Percentiles rank a stretch among this genome's conserved stretches.
Evolutionary conservation across 305 asterid species (phyloP).

Genomic region (Solanum hybrid): DNA sequence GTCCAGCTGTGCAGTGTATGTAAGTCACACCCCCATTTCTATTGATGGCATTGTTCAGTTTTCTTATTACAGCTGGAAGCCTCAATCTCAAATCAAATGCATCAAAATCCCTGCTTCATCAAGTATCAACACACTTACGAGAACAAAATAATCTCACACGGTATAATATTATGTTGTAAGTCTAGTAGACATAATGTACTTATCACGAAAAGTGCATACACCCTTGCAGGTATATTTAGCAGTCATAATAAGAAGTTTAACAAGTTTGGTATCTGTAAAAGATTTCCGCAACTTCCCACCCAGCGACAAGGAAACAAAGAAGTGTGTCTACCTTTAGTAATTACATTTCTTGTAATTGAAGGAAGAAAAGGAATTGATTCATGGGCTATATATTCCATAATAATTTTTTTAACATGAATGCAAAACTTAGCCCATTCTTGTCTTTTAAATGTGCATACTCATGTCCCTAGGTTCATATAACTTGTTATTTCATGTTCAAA

Average conservation of each 20-base stretch:
- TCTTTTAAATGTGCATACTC: not conserved
- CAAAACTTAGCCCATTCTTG: not conserved
- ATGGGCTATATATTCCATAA: not conserved
- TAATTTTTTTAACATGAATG: not conserved
- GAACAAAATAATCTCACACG: not conserved
- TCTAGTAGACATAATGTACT: not conserved
- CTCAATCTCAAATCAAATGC: slow-evolving; percentile 72
- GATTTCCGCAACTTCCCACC: not conserved
- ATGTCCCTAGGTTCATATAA: not conserved
- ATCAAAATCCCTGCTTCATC: slow-evolving; percentile 80
- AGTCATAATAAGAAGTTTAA: not conserved
- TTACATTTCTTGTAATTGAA: not conserved
- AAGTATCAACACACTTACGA: not conserved
- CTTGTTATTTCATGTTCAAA: not conserved
- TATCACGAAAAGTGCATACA: not conserved
- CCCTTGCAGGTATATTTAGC: not conserved
- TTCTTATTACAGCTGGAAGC: slow-evolving; percentile 83
- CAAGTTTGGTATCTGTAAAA: not conserved
- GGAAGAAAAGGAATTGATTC: not conserved
- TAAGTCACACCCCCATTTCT: slow-evolving; percentile 82
- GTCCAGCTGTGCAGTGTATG: slow-evolving; percentile 97
- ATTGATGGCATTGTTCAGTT: slow-evolving; percentile 61
- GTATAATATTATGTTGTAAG: not conserved
- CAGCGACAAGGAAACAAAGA: not conserved
- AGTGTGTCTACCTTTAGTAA: not conserved